Evolutionary conservation across 2,329 filamentous ascomycete genomes (phyloP), one percentile per base, ranked within the genome.

Genomic region (Xylaria sp.): DNA sequence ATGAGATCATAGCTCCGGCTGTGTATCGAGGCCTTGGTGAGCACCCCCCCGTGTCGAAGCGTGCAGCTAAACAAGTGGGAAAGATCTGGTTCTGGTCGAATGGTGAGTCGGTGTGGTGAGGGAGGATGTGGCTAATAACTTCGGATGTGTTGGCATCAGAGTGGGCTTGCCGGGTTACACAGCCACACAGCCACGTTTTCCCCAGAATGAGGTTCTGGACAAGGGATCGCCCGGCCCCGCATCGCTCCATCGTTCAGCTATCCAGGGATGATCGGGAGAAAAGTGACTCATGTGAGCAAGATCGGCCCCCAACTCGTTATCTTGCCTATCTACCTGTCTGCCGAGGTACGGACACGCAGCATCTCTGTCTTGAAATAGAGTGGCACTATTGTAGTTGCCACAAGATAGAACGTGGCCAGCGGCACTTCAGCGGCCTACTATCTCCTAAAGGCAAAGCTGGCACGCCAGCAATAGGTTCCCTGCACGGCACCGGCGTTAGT

Each of bases 1-100:
- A 61, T 61, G 58, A 61, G 58, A 52, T 61, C 58, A 61, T 61
- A 18, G 44, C 45, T 40, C 54, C 50, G 55, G 39, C 49, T 52
- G 50, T 51, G 41, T 44, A 41, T 40, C 45, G 11, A 37, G n/a
- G 21, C 7, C n/a, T 38, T 22, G 47, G 47, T 43, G 41, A 54
- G n/a, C n/a, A n/a, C n/a, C n/a, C n/a, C n/a, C n/a, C 46, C 19
- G n/a, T 41, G 44, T 52, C 43, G 52, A 48, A 46, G 46, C 49
- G 11, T 19, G 21, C 42, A 54, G 38, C 39, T 34, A 34, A 6
- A 3, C 47, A 42, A 54, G 52, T n/a, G n/a, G n/a, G n/a, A n/a
- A 52, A 53, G 43, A 45, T 26, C 13, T 38, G n/a, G 29, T 44
- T 49, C 34, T 34, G 16, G 47, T 56, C 48, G 54, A 39, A 50